Evolutionary conservation across 768 basidiomycete species (phyloP).

Genomic region (Tylopilus cervinicoccineus): DNA sequence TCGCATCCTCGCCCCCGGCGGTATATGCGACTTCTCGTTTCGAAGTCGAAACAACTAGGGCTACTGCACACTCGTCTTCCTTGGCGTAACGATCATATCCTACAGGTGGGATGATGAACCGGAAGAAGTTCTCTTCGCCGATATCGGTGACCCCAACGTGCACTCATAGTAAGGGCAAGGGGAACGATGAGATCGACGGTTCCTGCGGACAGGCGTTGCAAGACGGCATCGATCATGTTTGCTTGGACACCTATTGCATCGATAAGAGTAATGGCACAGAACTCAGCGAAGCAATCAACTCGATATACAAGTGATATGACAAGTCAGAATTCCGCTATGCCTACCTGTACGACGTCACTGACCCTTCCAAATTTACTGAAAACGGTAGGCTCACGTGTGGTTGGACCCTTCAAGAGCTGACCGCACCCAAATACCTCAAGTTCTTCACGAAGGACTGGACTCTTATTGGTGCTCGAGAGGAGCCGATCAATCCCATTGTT

Average conservation of each 20-base stretch:
- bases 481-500: constrained; percentile 12
- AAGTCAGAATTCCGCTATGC: constrained; percentile 24
- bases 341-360: constrained; percentile 25
- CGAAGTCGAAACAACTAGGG: constrained; percentile 14
- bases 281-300: constrained; percentile 28
- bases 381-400: constrained; percentile 32
- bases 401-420: constrained; percentile 30
- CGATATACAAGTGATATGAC: constrained; percentile 34
- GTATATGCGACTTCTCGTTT: constrained; percentile 23
- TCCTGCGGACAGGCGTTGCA: constrained; percentile 16
- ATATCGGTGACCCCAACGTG: constrained; percentile 17
- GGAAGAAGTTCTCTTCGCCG: constrained; percentile 22
- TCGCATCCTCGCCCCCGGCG: background rate
- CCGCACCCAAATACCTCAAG: constrained; percentile 24
- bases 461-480: constrained; percentile 13
- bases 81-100: constrained; percentile 27
- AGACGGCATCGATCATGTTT: constrained; percentile 21
- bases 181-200: constrained; percentile 21
- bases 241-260: constrained; percentile 35
- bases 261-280: constrained; percentile 26
- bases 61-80: constrained; percentile 1
- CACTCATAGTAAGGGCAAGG: constrained; percentile 13
- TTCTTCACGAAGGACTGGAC: constrained; percentile 29
- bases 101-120: constrained; percentile 24
- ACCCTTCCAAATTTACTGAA: constrained; percentile 10